Evolutionary conservation across 2,329 filamentous ascomycete genomes (phyloP), one percentile per base, ranked within the genome.

Genomic region (Fusarium sp.): DNA sequence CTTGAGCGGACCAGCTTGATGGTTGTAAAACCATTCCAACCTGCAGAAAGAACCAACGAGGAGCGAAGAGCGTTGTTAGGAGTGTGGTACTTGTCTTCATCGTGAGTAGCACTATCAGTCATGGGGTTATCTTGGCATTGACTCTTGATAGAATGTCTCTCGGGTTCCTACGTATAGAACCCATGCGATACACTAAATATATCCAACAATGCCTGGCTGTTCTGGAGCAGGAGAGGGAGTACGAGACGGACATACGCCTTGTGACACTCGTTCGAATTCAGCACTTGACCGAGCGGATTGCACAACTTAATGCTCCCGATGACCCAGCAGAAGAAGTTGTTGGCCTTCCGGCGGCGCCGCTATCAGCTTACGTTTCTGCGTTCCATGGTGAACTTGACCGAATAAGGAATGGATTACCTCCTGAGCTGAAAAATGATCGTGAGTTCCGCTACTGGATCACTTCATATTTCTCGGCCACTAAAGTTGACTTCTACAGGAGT

Each of bases 1-100:
- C 79, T 81, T 5, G 85, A 87, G 62, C 80, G 82, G 37, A 82
- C 81, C 1, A 81, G 79, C 32, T 67, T 86, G 12, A 80, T 85
- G 76, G 79, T 85, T 6, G 78, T 83, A 5, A 78, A 82, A 26
- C 83, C 83, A 0, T 79, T 80, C 18, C 73, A 79, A 33, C 79
- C 82, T 1, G 77, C 73, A 26, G 75, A 77, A 4, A 81, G 86
- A 7, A 86, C 83, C 0, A 83, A 86, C 11, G 87, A 89, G 41
- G 87, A 89, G 66, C 81, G 83, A 13, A 81, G 87, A n/a, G 81
- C 83, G 0, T 79, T 88, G 1, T 78, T 87, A 2, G 87, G 85
- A 0, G 83, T 86, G 3, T 89, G 87, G 83, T 89, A 87, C 64
- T 67, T 89, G 33, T 84, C 81, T 17, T 88, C 86, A 13, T 81